Evolutionary conservation across 2,329 filamentous ascomycete species (phyloP), one percentile per base, ranked within the genome.

Genomic region (Aureobasidium sp.): DNA sequence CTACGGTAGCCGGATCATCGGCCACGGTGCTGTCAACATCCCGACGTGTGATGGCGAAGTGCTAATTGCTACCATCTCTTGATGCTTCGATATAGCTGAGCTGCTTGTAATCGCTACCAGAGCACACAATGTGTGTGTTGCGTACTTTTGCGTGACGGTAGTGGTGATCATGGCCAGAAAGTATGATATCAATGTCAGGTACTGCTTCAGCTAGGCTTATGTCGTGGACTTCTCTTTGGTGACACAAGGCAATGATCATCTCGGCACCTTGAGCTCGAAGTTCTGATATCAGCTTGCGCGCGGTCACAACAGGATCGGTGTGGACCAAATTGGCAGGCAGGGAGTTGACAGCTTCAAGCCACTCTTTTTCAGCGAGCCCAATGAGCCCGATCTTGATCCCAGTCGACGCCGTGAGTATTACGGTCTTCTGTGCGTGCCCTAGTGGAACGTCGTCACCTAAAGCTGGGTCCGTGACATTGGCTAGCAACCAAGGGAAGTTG

Each of bases 101-200:
- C 72, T 97, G 89, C 75, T 94, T 95, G 76, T 96, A 97, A 73
- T 97, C 92, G 20, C 87, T 90, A 0, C 92, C 92, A 0, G 90
- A 95, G 1, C 92, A 84, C n/a, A 97, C 78, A 2, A 96, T 84
- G 69, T 96, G 92, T 0, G 85, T 89, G 9, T 87, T 87, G 64
- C 92, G 92, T 72, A 94, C 82, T 61, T 92, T 71, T 61, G 81
- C 83, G 74, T 96, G 90, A 17, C 82, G 82, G 71, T 96, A 96
- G 75, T 88, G 94, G 72, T 97, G 92, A 69, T 96, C 92, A 70
- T 96, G 92, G 0, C 92, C 92, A 53, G 92, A 91, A 0, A 96
- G 81, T 48, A 97, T 88, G 39, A 96, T 84, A 72, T 97, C 92
- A 24, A 96, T 86, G 60, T 89, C 74, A 0, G 89, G 78, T 1